Percentiles rank a stretch among this genome's conserved stretches.
Evolutionary conservation across 768 basidiomycete genomes (phyloP).

Genomic region (Lactarius hengduanensis): DNA sequence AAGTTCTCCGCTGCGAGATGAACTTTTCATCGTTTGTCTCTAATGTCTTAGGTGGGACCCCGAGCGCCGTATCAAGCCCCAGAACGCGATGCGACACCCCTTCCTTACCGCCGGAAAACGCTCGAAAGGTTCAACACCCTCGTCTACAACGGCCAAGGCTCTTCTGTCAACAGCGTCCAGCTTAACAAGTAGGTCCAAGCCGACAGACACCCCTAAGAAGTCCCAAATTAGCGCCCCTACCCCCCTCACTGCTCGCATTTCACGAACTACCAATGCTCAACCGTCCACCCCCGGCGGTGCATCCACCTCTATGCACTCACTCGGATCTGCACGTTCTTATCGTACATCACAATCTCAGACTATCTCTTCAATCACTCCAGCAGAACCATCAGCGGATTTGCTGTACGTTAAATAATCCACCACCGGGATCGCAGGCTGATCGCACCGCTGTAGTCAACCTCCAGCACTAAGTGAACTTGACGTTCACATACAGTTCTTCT

Average conservation of each 20-base stretch:
- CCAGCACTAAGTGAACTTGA: constrained; percentile 29
- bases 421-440: constrained; percentile 29
- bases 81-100: constrained; percentile 87
- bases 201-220: constrained; percentile 81
- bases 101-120: constrained; percentile 71
- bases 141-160: constrained; percentile 49
- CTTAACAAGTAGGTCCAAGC: constrained; percentile 52
- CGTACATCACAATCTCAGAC: constrained; percentile 67
- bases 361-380: constrained; percentile 70
- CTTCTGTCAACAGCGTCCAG: constrained; percentile 57
- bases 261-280: constrained; percentile 53
- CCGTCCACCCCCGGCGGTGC: constrained; percentile 57
- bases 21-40: constrained; percentile 94
- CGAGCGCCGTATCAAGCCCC: constrained; percentile 91
- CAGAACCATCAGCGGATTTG: constrained; percentile 68
- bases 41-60: constrained; percentile 98
- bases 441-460: constrained; percentile 21
- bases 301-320: constrained; percentile 48
- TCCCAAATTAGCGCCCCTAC: constrained; percentile 88
- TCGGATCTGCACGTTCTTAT: constrained; percentile 63
- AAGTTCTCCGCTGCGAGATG: constrained; percentile 89
- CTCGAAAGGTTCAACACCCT: constrained; percentile 45
- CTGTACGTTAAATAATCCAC: constrained; percentile 39
- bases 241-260: constrained; percentile 75
- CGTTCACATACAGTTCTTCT: constrained; percentile 25